A percentile compares a stretch with the other conserved stretches of the same genome.
Evolutionary conservation across 1,284 basidiomycete genomes (phyloP).

Genomic region (Athelia psychrophila): DNA sequence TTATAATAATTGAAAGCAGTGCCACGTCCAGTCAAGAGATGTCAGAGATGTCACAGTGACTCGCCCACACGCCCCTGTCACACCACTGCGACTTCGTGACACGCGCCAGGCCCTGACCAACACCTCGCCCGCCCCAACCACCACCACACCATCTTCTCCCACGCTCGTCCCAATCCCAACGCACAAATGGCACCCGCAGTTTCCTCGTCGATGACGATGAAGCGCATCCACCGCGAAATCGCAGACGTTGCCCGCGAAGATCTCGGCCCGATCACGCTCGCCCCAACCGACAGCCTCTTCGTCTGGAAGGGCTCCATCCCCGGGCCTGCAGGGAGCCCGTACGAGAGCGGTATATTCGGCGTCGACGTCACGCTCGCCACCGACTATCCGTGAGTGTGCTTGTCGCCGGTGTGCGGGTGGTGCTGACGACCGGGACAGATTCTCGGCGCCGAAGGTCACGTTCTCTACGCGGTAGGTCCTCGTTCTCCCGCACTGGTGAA

Average conservation of each 20-base stretch:
- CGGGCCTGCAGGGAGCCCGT: slow-evolving; percentile 82
- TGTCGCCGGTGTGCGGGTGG: background rate
- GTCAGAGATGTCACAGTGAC: too few species aligned
- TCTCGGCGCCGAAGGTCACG: slow-evolving; percentile 77
- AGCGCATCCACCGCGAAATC: slow-evolving; percentile 88
- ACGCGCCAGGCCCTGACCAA: too few species aligned
- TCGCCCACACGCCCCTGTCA: too few species aligned
- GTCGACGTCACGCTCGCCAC: slow-evolving; percentile 68
- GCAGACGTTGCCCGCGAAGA: slow-evolving; percentile 83
- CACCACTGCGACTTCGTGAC: too few species aligned
- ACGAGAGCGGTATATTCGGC: slow-evolving; percentile 84
- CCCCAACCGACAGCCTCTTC: slow-evolving; percentile 61
- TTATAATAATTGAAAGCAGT: too few species aligned
- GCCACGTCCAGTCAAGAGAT: too few species aligned
- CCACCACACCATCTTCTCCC: too few species aligned
- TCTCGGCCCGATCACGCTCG: slow-evolving; percentile 70
- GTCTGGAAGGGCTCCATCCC: slow-evolving; percentile 74
- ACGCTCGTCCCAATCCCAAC: too few species aligned
- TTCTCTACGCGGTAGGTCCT: slow-evolving; percentile 69
- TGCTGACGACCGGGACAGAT: slow-evolving; percentile 54
- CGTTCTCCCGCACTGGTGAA: too few species aligned
- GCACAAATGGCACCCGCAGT: background rate
- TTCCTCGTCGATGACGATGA: slow-evolving; percentile 67
- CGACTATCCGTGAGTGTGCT: slow-evolving; percentile 76
- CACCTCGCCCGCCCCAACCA: too few species aligned